phyloP scores from a whole-genome alignment of 768 basidiomycete genomes.

The Butyriboletus loyo region DNA sequence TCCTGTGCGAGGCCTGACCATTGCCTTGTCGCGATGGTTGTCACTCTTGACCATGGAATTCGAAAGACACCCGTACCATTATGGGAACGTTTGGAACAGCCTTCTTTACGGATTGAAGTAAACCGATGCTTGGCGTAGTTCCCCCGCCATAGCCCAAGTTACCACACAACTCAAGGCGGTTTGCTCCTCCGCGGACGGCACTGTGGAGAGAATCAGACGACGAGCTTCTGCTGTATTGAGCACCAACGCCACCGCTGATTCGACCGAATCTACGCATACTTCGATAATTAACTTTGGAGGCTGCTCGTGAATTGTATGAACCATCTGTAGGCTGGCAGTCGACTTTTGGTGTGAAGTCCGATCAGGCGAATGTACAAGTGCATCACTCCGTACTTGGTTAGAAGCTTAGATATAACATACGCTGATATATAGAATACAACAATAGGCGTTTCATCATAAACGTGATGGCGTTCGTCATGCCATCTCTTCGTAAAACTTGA shows the following conservation, averaged over 20 bases:
- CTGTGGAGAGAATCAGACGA: conserved; percentile 35
- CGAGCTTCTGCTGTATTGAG: not conserved
- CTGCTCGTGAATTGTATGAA: not conserved
- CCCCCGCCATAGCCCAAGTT: conserved; percentile 75
- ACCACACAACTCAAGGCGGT: conserved; percentile 74
- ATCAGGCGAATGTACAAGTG: not conserved
- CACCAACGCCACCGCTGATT: conserved; percentile 64
- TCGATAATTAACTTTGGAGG: conserved; percentile 37
- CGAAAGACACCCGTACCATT: conserved; percentile 56
- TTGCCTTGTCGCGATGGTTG: conserved; percentile 44
- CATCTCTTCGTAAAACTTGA: conserved; percentile 56
- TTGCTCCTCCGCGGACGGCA: conserved; percentile 66
- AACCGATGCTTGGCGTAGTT: conserved; percentile 76
- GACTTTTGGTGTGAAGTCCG: not conserved
- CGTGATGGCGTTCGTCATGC: conserved; percentile 7
- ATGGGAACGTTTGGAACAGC: conserved; percentile 51
- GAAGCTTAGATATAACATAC: not conserved
- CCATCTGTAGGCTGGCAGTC: conserved; percentile 5
- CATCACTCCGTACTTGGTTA: not conserved
- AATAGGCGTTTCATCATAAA: not conserved
- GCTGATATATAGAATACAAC: not conserved
- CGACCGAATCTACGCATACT: conserved; percentile 76
- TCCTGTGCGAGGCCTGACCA: conserved; percentile 78
- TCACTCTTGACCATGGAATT: not conserved
- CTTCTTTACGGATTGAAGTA: conserved; percentile 56